Conservation (phyloP, 805 yeast genomes). For the Aciculoconidium aculeatum region DNA sequence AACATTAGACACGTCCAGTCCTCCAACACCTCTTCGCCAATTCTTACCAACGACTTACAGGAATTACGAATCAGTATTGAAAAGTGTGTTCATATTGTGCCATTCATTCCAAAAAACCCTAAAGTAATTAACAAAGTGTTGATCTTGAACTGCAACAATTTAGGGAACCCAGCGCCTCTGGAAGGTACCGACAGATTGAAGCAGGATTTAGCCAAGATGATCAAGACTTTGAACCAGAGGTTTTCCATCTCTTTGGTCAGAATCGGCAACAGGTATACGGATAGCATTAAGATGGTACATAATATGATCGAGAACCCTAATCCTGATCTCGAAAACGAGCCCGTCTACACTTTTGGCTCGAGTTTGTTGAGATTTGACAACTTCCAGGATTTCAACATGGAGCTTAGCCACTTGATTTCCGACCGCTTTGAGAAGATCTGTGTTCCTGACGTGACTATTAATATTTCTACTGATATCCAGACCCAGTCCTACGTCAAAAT, state of each 20-base stretch:
- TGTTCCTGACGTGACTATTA: slow-evolving; percentile 17
- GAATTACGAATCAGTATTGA: slow-evolving; percentile 20
- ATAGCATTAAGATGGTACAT: slow-evolving; percentile 11
- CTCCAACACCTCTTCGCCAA: slow-evolving; percentile 6
- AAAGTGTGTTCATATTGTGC: slow-evolving; percentile 22
- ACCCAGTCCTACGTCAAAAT: slow-evolving; percentile 12
- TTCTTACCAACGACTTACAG: slow-evolving; percentile 13
- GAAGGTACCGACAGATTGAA: not conserved
- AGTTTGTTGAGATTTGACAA: slow-evolving; percentile 13
- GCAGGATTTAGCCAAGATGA: slow-evolving; percentile 1
- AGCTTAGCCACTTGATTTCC: slow-evolving; percentile 9
- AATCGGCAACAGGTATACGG: slow-evolving; percentile 16
- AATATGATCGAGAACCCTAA: slow-evolving; percentile 9
- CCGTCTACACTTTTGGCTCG: slow-evolving; percentile 13
- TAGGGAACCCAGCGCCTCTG: slow-evolving; percentile 4
- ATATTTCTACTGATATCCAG: slow-evolving; percentile 10
- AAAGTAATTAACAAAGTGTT: slow-evolving; percentile 9
- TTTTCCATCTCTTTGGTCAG: slow-evolving; percentile 20
- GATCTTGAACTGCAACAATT: slow-evolving; percentile 8
- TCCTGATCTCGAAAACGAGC: slow-evolving; percentile 1
- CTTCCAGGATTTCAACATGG: slow-evolving; percentile 13
- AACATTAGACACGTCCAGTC: slow-evolving; percentile 9
- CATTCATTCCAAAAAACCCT: slow-evolving; percentile 16
- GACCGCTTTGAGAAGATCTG: slow-evolving; percentile 14
- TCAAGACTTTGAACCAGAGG: slow-evolving; percentile 11